Evolutionary conservation across 2,329 filamentous ascomycete species (phyloP).

Genomic region (Paraphoma chrysanthemicola): DNA sequence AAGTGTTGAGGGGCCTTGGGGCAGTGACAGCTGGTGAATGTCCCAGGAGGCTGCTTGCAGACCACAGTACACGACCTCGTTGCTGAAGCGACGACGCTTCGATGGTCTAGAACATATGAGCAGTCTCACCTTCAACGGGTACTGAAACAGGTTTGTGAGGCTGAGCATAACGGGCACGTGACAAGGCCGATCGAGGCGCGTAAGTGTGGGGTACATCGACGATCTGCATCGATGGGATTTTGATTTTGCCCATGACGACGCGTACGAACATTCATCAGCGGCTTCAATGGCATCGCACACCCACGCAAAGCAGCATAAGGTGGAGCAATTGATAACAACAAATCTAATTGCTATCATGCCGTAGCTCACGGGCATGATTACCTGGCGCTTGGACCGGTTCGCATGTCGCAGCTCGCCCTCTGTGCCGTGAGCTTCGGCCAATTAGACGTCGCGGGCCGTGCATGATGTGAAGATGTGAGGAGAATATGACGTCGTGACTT

Average conservation of each 20-base stretch:
- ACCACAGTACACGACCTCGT: background rate
- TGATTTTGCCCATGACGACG: slow-evolving; percentile 3
- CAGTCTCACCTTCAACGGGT: background rate
- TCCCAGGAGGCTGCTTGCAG: background rate
- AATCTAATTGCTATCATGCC: background rate
- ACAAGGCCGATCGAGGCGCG: slow-evolving; percentile 3
- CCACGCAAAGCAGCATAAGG: background rate
- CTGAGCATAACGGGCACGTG: slow-evolving; percentile 4
- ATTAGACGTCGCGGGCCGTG: slow-evolving; percentile 15
- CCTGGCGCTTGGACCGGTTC: slow-evolving; percentile 3
- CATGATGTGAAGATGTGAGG: slow-evolving; percentile 35
- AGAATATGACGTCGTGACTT: slow-evolving; percentile 35
- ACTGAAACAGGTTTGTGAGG: slow-evolving; percentile 23
- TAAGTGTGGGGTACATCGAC: slow-evolving; percentile 20
- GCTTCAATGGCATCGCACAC: background rate
- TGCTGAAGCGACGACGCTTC: background rate
- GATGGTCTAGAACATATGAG: background rate
- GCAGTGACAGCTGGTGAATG: background rate
- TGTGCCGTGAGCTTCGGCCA: slow-evolving; percentile 8
- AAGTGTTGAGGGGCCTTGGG: background rate
- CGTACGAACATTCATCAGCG: background rate
- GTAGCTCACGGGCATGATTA: background rate
- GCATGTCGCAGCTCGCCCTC: background rate
- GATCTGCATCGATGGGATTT: slow-evolving; percentile 8
- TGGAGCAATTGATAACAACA: background rate